These are phyloP conservation scores for Rugonectria rugulosa DNA, from an alignment of 2,329 filamentous ascomycete species.

Conservation along the genomic window DNA sequence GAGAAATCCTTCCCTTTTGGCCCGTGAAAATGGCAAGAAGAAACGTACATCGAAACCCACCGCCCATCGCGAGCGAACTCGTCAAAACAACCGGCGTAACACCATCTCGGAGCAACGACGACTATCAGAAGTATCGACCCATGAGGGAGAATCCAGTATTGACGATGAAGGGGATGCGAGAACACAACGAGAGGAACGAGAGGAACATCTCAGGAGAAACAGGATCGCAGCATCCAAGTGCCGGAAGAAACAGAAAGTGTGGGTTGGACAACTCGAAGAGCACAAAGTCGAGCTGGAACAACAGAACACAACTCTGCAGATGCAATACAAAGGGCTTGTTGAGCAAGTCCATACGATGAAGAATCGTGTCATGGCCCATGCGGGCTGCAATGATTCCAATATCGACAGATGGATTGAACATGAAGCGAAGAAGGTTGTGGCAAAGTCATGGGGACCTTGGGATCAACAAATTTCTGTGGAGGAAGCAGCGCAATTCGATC, in stretches of 20 bases:
- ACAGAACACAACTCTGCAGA: slow-evolving; percentile 52
- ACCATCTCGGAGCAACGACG: neutral
- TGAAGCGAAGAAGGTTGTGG: slow-evolving; percentile 59
- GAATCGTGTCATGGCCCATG: slow-evolving; percentile 60
- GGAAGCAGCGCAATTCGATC: neutral
- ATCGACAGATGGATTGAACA: slow-evolving; percentile 62
- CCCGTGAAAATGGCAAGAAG: neutral
- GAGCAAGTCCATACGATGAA: slow-evolving; percentile 57
- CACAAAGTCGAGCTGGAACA: slow-evolving; percentile 53
- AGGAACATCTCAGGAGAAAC: slow-evolving; percentile 73
- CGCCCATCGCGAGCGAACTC: neutral
- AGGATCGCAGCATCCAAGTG: slow-evolving; percentile 77
- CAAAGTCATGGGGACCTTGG: slow-evolving; percentile 31
- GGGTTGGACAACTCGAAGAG: slow-evolving; percentile 58
- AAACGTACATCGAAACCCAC: neutral
- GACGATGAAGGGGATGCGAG: slow-evolving; percentile 41
- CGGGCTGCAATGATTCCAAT: slow-evolving; percentile 59
- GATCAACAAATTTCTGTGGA: neutral
- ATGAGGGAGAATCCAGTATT: neutral
- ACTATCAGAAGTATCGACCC: slow-evolving; percentile 31
- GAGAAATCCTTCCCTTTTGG: neutral
- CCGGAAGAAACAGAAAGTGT: slow-evolving; percentile 70
- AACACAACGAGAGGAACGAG: slow-evolving; percentile 49
- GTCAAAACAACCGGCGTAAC: neutral
- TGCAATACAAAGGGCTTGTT: slow-evolving; percentile 52